phyloP scores from a whole-genome alignment of 352 stramenopile species.

The Peronospora tabacina region DNA sequence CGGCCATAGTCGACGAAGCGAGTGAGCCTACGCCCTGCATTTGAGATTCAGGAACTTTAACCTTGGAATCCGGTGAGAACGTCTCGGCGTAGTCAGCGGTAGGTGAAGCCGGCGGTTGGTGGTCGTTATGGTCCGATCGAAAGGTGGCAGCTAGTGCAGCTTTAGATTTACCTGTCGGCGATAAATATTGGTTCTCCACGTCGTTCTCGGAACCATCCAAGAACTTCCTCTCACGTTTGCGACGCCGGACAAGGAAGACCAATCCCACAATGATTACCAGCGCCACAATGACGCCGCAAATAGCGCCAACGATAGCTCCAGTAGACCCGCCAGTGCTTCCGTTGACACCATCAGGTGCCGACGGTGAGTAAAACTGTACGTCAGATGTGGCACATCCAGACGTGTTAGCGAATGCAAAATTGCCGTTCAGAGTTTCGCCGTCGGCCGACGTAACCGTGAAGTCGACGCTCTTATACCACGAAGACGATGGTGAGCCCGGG shows the following conservation, averaged over 20 bases:
- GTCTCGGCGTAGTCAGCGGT: constrained; percentile 49
- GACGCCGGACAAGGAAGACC: constrained; percentile 58
- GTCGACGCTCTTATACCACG: constrained; percentile 56
- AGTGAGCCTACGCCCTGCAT: constrained; percentile 12
- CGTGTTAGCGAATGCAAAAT: constrained; percentile 48
- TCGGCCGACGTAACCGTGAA: constrained; percentile 52
- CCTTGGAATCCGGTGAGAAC: constrained; percentile 34
- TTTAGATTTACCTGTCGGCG: constrained; percentile 48
- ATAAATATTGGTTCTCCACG: constrained; percentile 53
- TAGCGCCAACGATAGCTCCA: constrained; percentile 32
- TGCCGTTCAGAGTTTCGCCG: constrained; percentile 43
- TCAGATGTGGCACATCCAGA: constrained; percentile 52
- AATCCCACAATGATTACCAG: constrained; percentile 62
- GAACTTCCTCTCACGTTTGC: constrained; percentile 32
- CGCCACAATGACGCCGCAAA: constrained; percentile 33
- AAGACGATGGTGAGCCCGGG: constrained; percentile 32
- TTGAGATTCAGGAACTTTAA: constrained; percentile 15
- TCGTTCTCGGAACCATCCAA: constrained; percentile 35
- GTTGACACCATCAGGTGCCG: constrained; percentile 39
- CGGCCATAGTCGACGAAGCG: neutral
- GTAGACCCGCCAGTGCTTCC: constrained; percentile 17
- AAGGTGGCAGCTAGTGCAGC: constrained; percentile 20
- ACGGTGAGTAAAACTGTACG: constrained; percentile 61
- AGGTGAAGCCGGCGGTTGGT: constrained; percentile 32
- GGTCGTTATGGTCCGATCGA: constrained; percentile 18